Conservation (phyloP, 2,329 filamentous ascomycete species). For the Parastagonospora avenae region DNA sequence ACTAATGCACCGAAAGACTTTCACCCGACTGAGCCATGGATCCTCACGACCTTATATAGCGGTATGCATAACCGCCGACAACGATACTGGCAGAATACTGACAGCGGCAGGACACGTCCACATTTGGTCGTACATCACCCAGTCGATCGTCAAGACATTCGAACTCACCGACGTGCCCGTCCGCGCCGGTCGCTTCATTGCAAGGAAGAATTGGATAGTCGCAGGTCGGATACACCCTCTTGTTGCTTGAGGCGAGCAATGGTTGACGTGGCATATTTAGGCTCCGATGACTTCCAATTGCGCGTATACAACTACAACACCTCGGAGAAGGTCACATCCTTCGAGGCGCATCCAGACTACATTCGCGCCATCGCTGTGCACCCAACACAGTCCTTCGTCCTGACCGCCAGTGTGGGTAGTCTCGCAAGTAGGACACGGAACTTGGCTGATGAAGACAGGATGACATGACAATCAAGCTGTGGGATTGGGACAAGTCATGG, state of each 20-base stretch:
- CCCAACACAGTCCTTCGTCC: constrained; percentile 90
- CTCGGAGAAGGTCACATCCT: constrained; percentile 95
- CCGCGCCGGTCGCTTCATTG: constrained; percentile 92
- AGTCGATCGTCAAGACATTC: constrained; percentile 96
- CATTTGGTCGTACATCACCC: constrained; percentile 86
- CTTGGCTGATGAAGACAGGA: constrained; percentile 35
- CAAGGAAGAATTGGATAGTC: constrained; percentile 98
- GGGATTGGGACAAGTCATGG: constrained; percentile 99
- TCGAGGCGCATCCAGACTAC: constrained; percentile 97
- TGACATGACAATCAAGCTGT: constrained; percentile 76
- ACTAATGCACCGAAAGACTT: constrained; percentile 74
- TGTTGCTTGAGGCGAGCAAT: not conserved
- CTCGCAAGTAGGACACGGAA: not conserved
- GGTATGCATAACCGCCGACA: constrained; percentile 58
- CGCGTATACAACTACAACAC: constrained; percentile 98
- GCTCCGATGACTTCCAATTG: constrained; percentile 83
- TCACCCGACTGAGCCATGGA: constrained; percentile 94
- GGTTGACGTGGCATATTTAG: constrained; percentile 33
- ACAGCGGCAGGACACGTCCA: constrained; percentile 82
- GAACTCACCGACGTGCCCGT: constrained; percentile 98
- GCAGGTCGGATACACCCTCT: constrained; percentile 63
- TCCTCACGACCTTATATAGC: constrained; percentile 93
- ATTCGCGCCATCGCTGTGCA: constrained; percentile 96
- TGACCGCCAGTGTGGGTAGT: constrained; percentile 74
- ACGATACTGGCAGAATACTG: constrained; percentile 22